Evolutionary conservation across 1,139 yeast genomes (phyloP), one percentile per base, ranked within the genome.

Genomic region (Debaryomyces sp.): DNA sequence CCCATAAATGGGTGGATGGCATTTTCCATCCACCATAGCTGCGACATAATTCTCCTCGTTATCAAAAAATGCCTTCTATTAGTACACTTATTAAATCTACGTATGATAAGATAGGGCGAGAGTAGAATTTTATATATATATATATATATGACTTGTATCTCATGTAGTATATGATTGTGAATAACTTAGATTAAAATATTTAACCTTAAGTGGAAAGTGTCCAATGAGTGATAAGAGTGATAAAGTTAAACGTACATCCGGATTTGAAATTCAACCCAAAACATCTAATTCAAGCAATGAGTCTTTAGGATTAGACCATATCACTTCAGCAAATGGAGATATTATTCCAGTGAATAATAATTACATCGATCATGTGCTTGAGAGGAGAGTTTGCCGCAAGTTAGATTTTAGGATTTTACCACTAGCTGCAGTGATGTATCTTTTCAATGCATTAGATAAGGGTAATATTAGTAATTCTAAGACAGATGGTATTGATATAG

Each of bases 361-460:
- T n/a, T 48, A 50, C 22, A 47, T 52, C 15, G 61, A 65, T 43
- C 52, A 54, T 9, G 42, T 36, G 5, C 54, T 66, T 27, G 69
- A 66, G 51, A 60, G 63, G 42, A 54, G 57, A 18, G 59, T 71
- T 15, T 60, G 67, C 29, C 56, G 70, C 35, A 72, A 72, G 52
- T 57, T 73, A 27, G 78, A 73, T 51, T 47, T 64, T 8, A 59
- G 69, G 45, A 70, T 73, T 13, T 52, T 67, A 23, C 71, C 70
- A 3, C 52, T 66, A 18, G 59, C 63, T 38, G 67, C 69, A 18
- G 23, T 62, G 9, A 58, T 66, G 60, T 66, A 65, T 47, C 58
- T 66, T 26, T 65, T 66, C 50, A 65, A 65, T 51, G 68, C 69
- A 6, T 57, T 66, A 45, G 68, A 62, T 42, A 61, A 60, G 39